Evolutionary conservation across 768 basidiomycete genomes (phyloP).

Genomic region (Lentinula lateritia): DNA sequence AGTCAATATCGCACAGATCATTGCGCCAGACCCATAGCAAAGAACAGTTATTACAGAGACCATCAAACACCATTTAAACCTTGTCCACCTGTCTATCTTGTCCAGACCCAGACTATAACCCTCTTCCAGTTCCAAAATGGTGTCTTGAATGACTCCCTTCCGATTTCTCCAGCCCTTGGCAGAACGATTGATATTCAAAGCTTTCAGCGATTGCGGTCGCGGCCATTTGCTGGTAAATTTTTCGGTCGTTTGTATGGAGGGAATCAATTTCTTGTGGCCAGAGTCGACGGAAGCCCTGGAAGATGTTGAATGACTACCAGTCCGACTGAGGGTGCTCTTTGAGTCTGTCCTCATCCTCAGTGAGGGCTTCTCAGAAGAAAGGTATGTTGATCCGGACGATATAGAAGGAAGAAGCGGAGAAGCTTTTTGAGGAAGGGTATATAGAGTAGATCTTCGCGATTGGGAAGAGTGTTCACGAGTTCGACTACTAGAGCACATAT

Average conservation of each 20-base stretch:
- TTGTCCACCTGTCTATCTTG: slow-evolving; percentile 46
- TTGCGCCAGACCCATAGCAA: slow-evolving; percentile 43
- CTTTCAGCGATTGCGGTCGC: background rate
- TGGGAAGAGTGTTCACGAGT: background rate
- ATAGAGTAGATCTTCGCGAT: background rate
- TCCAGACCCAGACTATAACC: slow-evolving; percentile 32
- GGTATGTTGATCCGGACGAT: background rate
- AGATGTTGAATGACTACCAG: background rate
- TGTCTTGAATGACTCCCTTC: slow-evolving; percentile 8
- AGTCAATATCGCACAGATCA: slow-evolving; percentile 48
- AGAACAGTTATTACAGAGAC: slow-evolving; percentile 52
- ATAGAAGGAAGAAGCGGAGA: background rate
- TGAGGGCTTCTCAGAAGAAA: background rate
- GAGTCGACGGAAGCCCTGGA: background rate
- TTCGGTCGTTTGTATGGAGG: slow-evolving; percentile 1
- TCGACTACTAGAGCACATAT: background rate
- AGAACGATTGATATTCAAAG: background rate
- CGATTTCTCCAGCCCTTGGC: background rate
- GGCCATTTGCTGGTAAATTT: slow-evolving; percentile 12
- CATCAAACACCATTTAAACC: slow-evolving; percentile 57
- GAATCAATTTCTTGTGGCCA: background rate
- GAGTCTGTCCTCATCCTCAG: background rate
- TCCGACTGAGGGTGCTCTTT: background rate
- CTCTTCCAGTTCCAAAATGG: slow-evolving; percentile 26
- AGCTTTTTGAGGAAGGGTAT: background rate